Percentiles rank a stretch among this genome's conserved stretches.
Evolutionary conservation across 1,284 basidiomycete genomes (phyloP).

Genomic region (Earliella scabrosa): DNA sequence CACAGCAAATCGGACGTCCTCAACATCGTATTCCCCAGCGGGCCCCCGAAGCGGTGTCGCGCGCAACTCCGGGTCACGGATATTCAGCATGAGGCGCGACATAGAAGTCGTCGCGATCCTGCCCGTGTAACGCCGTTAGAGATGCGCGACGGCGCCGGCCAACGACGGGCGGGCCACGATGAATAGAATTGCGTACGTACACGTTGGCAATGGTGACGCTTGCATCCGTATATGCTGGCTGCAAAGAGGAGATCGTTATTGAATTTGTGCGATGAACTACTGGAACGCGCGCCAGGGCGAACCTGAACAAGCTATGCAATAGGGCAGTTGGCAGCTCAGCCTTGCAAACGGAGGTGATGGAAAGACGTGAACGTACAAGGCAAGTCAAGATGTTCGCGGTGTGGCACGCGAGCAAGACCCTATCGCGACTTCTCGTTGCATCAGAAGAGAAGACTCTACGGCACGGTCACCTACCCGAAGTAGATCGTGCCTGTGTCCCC

Average conservation of each 20-base stretch:
- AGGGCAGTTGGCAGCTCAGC: neutral
- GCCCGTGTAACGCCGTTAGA: no score
- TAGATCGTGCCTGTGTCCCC: constrained; percentile 1
- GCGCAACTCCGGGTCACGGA: neutral
- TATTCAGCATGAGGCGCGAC: neutral
- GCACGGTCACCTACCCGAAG: constrained; percentile 1
- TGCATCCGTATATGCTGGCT: constrained; percentile 1
- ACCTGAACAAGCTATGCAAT: neutral
- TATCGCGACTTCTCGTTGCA: neutral
- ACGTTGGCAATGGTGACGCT: neutral
- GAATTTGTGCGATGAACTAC: neutral
- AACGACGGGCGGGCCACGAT: no score
- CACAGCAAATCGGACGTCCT: no score
- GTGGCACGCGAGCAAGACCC: constrained; percentile 3
- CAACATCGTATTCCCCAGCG: no score
- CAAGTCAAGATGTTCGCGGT: constrained; percentile 3
- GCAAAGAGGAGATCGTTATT: neutral
- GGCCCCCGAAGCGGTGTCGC: neutral
- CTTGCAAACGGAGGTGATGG: neutral
- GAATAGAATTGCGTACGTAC: no score
- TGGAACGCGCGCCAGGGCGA: neutral
- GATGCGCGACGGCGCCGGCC: no score
- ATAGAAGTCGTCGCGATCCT: no score
- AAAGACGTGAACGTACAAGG: neutral
- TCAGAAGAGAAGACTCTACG: neutral